Evolutionary conservation across 441 rosid genomes (phyloP).

Genomic region (Isatis lusitanica): DNA sequence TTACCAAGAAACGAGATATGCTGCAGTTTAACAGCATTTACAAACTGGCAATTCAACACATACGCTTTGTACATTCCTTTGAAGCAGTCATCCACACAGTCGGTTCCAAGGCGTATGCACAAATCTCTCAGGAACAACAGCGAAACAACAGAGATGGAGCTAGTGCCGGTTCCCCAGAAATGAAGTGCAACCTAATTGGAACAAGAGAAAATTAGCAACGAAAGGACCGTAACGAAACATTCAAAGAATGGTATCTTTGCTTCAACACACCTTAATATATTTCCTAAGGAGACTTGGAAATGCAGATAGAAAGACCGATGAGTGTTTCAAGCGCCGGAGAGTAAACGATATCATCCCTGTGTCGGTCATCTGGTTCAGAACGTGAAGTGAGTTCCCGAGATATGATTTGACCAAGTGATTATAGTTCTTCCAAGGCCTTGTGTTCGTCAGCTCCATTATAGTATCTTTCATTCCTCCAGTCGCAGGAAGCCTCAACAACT

Average conservation of each 20-base stretch:
- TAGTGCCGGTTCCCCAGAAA: slow-evolving; percentile 95
- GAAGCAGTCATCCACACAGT: slow-evolving; percentile 82
- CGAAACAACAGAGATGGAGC: slow-evolving; percentile 80
- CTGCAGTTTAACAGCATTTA: slow-evolving; percentile 74
- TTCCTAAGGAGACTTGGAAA: slow-evolving; percentile 84
- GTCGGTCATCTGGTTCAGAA: slow-evolving; percentile 95
- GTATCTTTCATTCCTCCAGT: slow-evolving; percentile 87
- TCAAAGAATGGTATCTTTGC: background rate
- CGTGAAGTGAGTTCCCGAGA: slow-evolving; percentile 86
- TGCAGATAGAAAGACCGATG: slow-evolving; percentile 70
- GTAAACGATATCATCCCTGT: slow-evolving; percentile 84
- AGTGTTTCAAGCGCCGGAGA: slow-evolving; percentile 71
- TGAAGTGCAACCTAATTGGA: slow-evolving; percentile 77
- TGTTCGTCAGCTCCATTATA: slow-evolving; percentile 49
- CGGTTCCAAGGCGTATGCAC: slow-evolving; percentile 76
- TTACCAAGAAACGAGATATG: slow-evolving; percentile 86
- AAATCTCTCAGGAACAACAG: slow-evolving; percentile 80
- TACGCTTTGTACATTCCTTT: slow-evolving; percentile 93
- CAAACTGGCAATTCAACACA: slow-evolving; percentile 83
- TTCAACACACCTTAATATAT: slow-evolving; percentile 69
- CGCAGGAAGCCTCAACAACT: slow-evolving; percentile 63
- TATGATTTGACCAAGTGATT: slow-evolving; percentile 86
- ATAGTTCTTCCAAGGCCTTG: slow-evolving; percentile 86
- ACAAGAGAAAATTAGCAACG: slow-evolving; percentile 16
- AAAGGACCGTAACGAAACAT: background rate